Percentiles rank a stretch among this genome's conserved stretches.
phyloP scores from a whole-genome alignment of 768 basidiomycete species.

The Tephrocybe rancida region DNA sequence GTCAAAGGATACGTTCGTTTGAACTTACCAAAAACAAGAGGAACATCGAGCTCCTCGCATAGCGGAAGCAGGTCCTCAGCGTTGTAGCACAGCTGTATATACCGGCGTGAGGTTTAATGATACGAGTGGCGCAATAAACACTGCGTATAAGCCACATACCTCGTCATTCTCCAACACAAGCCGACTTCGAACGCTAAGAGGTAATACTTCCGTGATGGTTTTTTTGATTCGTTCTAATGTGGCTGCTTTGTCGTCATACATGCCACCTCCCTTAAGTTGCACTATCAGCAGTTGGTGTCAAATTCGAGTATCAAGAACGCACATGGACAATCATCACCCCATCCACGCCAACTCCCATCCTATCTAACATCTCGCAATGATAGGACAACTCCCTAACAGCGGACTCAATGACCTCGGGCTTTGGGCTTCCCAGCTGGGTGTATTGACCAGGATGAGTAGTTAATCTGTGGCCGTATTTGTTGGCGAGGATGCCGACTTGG shows the following conservation, averaged over 20 bases:
- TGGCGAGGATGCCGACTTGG: conserved; percentile 66
- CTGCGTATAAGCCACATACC: conserved; percentile 42
- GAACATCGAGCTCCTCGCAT: conserved; percentile 82
- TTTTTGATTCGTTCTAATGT: conserved; percentile 75
- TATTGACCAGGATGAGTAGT: conserved; percentile 92
- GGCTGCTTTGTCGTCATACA: conserved; percentile 77
- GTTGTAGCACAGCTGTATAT: conserved; percentile 72
- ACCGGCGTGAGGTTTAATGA: not conserved
- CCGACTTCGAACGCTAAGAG: conserved; percentile 65
- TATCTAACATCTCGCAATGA: conserved; percentile 86
- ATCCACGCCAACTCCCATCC: conserved; percentile 82
- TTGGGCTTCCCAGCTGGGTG: conserved; percentile 82
- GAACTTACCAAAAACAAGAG: conserved; percentile 59
- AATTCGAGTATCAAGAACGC: conserved; percentile 19
- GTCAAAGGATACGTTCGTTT: conserved; percentile 26
- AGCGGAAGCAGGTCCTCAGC: conserved; percentile 87
- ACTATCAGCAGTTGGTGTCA: not conserved
- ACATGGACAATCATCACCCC: conserved; percentile 89
- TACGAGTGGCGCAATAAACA: not conserved
- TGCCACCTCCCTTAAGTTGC: conserved; percentile 64
- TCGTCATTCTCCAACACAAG: conserved; percentile 96
- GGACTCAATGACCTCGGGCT: conserved; percentile 69
- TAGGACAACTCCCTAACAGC: conserved; percentile 83
- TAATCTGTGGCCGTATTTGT: conserved; percentile 72
- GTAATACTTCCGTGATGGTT: conserved; percentile 61